Conservation (phyloP, 805 yeast species). For the Candida verbasci region DNA sequence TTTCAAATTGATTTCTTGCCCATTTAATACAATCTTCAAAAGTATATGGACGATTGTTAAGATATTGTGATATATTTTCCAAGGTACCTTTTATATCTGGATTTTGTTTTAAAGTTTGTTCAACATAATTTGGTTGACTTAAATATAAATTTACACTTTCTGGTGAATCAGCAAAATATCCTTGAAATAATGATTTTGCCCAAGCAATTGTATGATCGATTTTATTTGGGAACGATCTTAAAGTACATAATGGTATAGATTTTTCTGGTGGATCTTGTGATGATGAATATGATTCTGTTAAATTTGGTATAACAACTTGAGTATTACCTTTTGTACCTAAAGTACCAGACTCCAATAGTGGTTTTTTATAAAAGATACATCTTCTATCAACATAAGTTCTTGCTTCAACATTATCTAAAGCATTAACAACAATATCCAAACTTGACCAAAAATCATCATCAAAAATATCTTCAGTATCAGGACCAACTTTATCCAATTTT, state of each 20-base stretch:
- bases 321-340: conserved; percentile 98
- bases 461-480: conserved; percentile 86
- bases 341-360: conserved; percentile 94
- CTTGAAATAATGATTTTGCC: conserved; percentile 95
- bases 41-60: conserved; percentile 73
- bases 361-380: conserved; percentile 87
- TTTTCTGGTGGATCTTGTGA: conserved; percentile 99
- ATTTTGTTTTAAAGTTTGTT: conserved; percentile 83
- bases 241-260: conserved; percentile 93
- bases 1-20: conserved; percentile 90
- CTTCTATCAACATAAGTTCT: conserved; percentile 97
- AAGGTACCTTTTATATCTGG: conserved; percentile 87
- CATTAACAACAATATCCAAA: conserved; percentile 90
- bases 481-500: conserved; percentile 82
- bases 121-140: conserved; percentile 89
- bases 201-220: conserved; percentile 99
- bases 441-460: conserved; percentile 80
- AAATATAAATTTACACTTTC: conserved; percentile 89
- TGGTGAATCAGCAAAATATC: conserved; percentile 84
- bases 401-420: conserved; percentile 96
- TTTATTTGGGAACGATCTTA: conserved; percentile 95
- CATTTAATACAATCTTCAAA: conserved; percentile 94
- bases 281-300: conserved; percentile 94
- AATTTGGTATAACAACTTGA: conserved; percentile 88
- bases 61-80: conserved; percentile 71